Conservation (phyloP, 331 rosid genomes). For the Phaseolus coccineus region DNA sequence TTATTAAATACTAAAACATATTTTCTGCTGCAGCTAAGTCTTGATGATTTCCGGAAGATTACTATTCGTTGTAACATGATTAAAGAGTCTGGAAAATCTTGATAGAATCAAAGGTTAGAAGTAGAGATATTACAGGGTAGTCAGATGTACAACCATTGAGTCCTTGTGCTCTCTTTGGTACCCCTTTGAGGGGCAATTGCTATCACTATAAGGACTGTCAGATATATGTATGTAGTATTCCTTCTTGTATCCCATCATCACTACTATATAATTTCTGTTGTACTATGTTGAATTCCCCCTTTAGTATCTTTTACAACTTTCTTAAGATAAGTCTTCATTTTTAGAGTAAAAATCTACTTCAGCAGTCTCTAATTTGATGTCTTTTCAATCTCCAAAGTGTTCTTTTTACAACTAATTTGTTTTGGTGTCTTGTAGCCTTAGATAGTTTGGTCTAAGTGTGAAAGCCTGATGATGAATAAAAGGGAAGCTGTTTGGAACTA, state of each 20-base stretch:
- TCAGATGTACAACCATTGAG: background rate
- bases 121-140: background rate
- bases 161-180: background rate
- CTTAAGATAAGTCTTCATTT: background rate
- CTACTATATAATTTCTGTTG: background rate
- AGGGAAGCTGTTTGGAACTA: background rate
- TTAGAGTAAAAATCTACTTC: background rate
- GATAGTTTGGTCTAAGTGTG: background rate
- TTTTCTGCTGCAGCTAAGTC: slow-evolving; percentile 63
- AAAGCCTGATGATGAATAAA: no score
- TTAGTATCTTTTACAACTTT: background rate
- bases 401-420: background rate
- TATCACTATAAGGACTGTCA: background rate
- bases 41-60: slow-evolving; percentile 83
- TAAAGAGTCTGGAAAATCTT: slow-evolving; percentile 52
- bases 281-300: background rate
- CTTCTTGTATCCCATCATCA: background rate
- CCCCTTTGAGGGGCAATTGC: background rate
- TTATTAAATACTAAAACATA: background rate
- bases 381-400: background rate
- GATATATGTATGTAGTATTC: background rate
- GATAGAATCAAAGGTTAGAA: slow-evolving; percentile 37
- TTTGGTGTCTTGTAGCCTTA: background rate
- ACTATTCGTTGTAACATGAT: slow-evolving; percentile 82
- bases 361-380: background rate